Percentiles rank a stretch among this genome's conserved stretches.
Evolutionary conservation across 306 rosid species (phyloP).

Genomic region (Oxytropis ochrocephala): DNA sequence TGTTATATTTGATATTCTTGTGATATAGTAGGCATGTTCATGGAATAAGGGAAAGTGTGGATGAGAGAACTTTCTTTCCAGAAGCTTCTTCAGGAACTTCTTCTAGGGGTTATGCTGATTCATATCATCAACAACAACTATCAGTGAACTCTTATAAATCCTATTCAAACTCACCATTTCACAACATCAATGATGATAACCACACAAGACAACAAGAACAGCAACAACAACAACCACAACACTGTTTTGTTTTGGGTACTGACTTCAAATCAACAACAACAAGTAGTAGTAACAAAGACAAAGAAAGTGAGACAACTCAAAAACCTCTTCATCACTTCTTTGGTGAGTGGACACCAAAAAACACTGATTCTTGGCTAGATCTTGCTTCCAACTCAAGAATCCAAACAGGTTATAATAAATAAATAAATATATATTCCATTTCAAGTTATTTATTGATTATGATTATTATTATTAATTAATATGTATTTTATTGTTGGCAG

Average conservation of each 20-base stretch:
- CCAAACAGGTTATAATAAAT: slow-evolving; percentile 37
- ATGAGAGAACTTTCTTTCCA: slow-evolving; percentile 81
- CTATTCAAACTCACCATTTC: slow-evolving; percentile 49
- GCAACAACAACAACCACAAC: slow-evolving; percentile 27
- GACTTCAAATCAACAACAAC: slow-evolving; percentile 72
- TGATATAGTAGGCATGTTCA: slow-evolving; percentile 42
- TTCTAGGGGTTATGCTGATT: slow-evolving; percentile 43
- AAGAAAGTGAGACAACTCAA: slow-evolving; percentile 54
- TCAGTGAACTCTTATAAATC: slow-evolving; percentile 45
- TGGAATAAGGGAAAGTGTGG: slow-evolving; percentile 64
- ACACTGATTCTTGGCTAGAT: slow-evolving; percentile 93
- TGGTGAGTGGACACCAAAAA: slow-evolving; percentile 88
- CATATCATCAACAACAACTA: slow-evolving; percentile 54
- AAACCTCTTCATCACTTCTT: slow-evolving; percentile 94
- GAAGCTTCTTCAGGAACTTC: slow-evolving; percentile 59
- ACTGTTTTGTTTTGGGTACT: slow-evolving; percentile 83
- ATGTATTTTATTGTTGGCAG: slow-evolving; percentile 38
- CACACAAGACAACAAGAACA: slow-evolving; percentile 34
- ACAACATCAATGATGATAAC: slow-evolving; percentile 32
- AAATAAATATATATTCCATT: too few species aligned
- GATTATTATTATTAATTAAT: not conserved
- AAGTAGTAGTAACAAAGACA: slow-evolving; percentile 44
- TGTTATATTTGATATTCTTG: not conserved
- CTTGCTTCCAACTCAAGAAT: slow-evolving; percentile 84
- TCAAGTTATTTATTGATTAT: slow-evolving; percentile 1